phyloP scores from a whole-genome alignment of 768 basidiomycete species.

The Mycena alexandri region DNA sequence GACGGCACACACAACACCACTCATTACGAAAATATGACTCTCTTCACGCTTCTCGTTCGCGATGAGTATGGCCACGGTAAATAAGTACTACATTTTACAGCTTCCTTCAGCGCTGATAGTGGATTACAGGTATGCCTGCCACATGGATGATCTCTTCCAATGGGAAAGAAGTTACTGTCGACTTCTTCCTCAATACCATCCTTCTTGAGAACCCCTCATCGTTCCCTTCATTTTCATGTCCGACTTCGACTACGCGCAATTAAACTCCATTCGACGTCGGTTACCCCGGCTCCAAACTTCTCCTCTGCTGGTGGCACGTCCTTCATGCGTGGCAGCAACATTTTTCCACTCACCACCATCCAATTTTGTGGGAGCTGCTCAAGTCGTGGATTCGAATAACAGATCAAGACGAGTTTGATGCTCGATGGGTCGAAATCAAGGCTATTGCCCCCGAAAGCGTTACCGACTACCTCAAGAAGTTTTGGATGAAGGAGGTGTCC shows the following conservation, averaged over 20 bases:
- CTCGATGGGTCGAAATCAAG: constrained; percentile 9
- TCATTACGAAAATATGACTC: constrained; percentile 16
- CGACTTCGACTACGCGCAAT: constrained; percentile 24
- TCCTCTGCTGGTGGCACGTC: constrained; percentile 33
- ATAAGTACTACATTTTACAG: background rate
- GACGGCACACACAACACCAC: constrained; percentile 26
- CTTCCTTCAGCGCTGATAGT: too few relatives aligned
- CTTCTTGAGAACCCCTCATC: background rate
- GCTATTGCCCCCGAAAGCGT: constrained; percentile 2
- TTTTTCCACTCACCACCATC: constrained; percentile 3
- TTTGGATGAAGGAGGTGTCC: constrained; percentile 17
- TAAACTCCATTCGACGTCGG: constrained; percentile 18
- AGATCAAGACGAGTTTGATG: constrained; percentile 7
- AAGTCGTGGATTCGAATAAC: background rate
- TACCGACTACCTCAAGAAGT: constrained; percentile 1
- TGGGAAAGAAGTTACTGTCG: constrained; percentile 16
- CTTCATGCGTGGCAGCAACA: constrained; percentile 32
- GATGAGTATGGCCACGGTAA: constrained; percentile 12
- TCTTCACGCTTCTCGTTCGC: constrained; percentile 13
- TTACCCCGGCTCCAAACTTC: background rate
- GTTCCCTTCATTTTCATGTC: constrained; percentile 16
- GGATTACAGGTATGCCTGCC: constrained; percentile 12
- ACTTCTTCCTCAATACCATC: constrained; percentile 4
- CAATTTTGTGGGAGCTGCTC: constrained; percentile 18
- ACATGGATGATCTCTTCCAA: constrained; percentile 26